A percentile compares a stretch with the other conserved stretches of the same genome.
Evolutionary conservation across 352 stramenopile species (phyloP).

Genomic region (Plasmopara viticola): DNA sequence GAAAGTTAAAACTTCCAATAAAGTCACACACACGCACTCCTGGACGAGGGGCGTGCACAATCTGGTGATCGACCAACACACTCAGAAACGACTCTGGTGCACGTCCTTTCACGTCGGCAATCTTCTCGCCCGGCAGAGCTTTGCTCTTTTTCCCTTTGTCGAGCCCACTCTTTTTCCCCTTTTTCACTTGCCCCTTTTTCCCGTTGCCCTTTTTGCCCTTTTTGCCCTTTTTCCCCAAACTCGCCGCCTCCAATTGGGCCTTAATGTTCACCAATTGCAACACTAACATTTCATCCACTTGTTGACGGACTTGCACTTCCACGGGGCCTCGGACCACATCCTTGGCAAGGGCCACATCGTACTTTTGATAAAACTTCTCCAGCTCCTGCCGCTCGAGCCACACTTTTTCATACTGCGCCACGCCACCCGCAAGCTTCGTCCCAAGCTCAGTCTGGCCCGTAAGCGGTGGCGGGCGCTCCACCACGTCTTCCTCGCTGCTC

Average conservation of each 20-base stretch:
- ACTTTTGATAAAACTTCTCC: conserved; percentile 91
- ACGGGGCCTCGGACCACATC: conserved; percentile 84
- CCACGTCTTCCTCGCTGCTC: conserved; percentile 50
- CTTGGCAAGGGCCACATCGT: conserved; percentile 90
- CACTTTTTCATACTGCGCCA: conserved; percentile 74
- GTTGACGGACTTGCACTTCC: conserved; percentile 77
- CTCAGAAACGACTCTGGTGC: conserved; percentile 86
- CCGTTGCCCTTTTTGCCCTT: conserved; percentile 59
- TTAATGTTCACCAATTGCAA: conserved; percentile 93
- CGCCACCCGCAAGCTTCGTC: conserved; percentile 47
- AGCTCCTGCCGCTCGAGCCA: conserved; percentile 87
- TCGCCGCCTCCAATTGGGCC: conserved; percentile 70
- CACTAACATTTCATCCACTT: conserved; percentile 93
- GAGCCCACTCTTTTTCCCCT: conserved; percentile 45
- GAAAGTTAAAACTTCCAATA: conserved; percentile 89
- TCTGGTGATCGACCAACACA: conserved; percentile 83
- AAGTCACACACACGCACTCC: conserved; percentile 66
- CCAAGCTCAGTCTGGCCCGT: conserved; percentile 86
- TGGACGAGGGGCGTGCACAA: conserved; percentile 62
- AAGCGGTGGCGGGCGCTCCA: conserved; percentile 79
- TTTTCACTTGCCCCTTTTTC: conserved; percentile 40
- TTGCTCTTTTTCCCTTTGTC: conserved; percentile 61
- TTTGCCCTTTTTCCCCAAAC: conserved; percentile 70
- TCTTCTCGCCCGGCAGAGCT: conserved; percentile 86
- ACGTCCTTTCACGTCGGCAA: conserved; percentile 87